phyloP scores from a whole-genome alignment of 139 green algal genomes.

The Micromonas commoda region DNA sequence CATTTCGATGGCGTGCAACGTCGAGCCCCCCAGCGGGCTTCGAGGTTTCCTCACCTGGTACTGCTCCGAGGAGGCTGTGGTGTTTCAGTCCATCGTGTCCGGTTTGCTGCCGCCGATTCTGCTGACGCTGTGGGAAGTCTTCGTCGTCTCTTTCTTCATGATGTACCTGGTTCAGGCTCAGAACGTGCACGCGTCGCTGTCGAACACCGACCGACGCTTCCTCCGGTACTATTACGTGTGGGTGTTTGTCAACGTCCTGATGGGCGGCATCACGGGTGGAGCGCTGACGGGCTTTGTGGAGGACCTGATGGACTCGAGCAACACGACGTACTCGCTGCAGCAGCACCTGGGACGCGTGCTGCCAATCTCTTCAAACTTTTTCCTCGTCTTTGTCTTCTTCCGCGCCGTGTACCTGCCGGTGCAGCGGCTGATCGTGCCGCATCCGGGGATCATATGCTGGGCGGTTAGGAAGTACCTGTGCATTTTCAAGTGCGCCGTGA shows the following conservation, averaged over 20 bases:
- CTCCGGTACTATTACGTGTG: constrained; percentile 11
- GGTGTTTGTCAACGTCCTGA: constrained; percentile 4
- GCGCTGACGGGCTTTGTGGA: background rate
- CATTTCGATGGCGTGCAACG: background rate
- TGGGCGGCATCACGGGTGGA: constrained; percentile 15
- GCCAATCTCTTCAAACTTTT: constrained; percentile 15
- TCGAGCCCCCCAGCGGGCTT: background rate
- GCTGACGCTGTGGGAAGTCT: constrained; percentile 19
- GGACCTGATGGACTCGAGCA: too few relatives aligned
- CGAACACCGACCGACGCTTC: constrained; percentile 9
- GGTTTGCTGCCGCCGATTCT: constrained; percentile 14
- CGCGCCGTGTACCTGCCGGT: constrained; percentile 3
- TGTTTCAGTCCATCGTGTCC: background rate
- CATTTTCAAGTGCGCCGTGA: constrained; percentile 1
- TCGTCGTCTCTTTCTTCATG: constrained; percentile 20
- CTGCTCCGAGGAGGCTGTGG: background rate
- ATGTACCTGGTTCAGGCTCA: constrained; percentile 16
- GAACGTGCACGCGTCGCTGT: constrained; percentile 8
- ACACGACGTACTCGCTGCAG: background rate
- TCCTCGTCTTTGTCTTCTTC: constrained; percentile 18
- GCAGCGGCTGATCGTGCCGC: constrained; percentile 5
- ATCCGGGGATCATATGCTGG: constrained; percentile 9
- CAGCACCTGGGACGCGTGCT: constrained; percentile 2
- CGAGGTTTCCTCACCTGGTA: constrained; percentile 10
- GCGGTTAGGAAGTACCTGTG: background rate